Evolutionary conservation across 108 stramenopile species (phyloP).

Genomic region (Cyclotella distinguenda): DNA sequence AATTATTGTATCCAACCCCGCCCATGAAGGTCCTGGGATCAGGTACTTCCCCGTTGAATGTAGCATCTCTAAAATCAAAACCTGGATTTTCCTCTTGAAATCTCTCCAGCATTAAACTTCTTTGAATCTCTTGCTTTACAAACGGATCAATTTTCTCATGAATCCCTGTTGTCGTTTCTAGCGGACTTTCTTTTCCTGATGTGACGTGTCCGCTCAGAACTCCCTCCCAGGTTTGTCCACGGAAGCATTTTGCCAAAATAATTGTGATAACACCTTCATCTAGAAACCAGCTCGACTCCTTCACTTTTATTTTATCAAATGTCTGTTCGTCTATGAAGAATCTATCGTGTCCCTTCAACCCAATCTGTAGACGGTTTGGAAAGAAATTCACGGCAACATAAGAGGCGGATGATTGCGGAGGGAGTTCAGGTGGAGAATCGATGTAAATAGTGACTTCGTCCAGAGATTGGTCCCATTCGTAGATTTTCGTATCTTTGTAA

Average conservation of each 20-base stretch:
- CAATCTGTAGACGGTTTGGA: conserved; percentile 55
- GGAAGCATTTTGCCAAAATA: conserved; percentile 61
- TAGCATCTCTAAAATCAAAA: conserved; percentile 96
- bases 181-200: conserved; percentile 1
- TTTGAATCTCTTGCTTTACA: conserved; percentile 81
- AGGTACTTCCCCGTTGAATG: conserved; percentile 95
- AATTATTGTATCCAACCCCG: conserved; percentile 77
- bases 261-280: conserved; percentile 74
- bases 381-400: conserved; percentile 49
- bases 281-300: conserved; percentile 70
- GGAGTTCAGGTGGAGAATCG: conserved; percentile 55
- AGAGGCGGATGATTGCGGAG: conserved; percentile 15
- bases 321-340: conserved; percentile 88
- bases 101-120: conserved; percentile 91
- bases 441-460: conserved; percentile 90
- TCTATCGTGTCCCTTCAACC: conserved; percentile 58
- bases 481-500: conserved; percentile 66
- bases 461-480: conserved; percentile 96
- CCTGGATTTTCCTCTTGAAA: conserved; percentile 96
- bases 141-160: conserved; percentile 54
- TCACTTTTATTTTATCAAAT: conserved; percentile 73
- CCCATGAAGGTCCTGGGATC: conserved; percentile 97
- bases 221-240: conserved; percentile 73
- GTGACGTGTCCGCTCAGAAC: conserved; percentile 36
- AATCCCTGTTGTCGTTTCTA: neutral